phyloP scores from a whole-genome alignment of 2,329 filamentous ascomycete genomes.

The Bipolaris zeicola region DNA sequence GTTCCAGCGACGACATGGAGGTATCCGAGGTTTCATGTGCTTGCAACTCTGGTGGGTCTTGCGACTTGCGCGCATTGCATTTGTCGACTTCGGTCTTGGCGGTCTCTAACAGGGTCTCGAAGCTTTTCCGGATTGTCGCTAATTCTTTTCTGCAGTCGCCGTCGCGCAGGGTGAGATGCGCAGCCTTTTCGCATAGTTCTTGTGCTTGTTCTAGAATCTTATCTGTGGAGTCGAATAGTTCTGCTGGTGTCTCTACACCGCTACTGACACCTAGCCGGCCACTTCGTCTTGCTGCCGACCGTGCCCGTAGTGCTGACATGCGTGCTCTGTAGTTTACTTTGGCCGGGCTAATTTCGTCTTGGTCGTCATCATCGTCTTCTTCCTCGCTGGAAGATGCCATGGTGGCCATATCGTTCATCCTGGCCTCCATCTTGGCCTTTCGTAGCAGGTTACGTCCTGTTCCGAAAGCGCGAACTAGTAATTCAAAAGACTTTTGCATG shows the following conservation, averaged over 20 bases:
- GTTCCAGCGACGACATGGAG: slow-evolving; percentile 22
- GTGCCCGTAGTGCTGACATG: slow-evolving; percentile 41
- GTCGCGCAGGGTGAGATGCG: slow-evolving; percentile 86
- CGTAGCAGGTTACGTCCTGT: slow-evolving; percentile 81
- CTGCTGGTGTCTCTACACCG: slow-evolving; percentile 25
- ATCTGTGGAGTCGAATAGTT: slow-evolving; percentile 69
- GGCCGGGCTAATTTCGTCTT: slow-evolving; percentile 34
- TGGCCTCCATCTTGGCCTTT: slow-evolving; percentile 83
- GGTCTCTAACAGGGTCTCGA: slow-evolving; percentile 66
- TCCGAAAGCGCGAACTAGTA: slow-evolving; percentile 80
- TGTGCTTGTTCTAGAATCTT: slow-evolving; percentile 80
- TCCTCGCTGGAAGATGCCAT: slow-evolving; percentile 39
- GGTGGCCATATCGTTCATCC: slow-evolving; percentile 60
- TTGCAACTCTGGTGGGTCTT: slow-evolving; percentile 15
- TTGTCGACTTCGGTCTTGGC: slow-evolving; percentile 54
- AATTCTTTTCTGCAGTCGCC: slow-evolving; percentile 84
- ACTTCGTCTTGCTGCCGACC: slow-evolving; percentile 24
- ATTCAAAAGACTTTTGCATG: slow-evolving; percentile 81
- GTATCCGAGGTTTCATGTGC: slow-evolving; percentile 26
- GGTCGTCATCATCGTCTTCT: slow-evolving; percentile 32
- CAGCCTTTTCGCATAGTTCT: slow-evolving; percentile 80
- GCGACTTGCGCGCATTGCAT: slow-evolving; percentile 24
- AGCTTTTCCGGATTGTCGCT: slow-evolving; percentile 67
- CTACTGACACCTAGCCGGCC: slow-evolving; percentile 12
- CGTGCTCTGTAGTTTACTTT: slow-evolving; percentile 48